These are phyloP conservation scores for Acephala macrosclerotiorum DNA, from an alignment of 2,329 filamentous ascomycete species.

Conservation along the genomic window DNA sequence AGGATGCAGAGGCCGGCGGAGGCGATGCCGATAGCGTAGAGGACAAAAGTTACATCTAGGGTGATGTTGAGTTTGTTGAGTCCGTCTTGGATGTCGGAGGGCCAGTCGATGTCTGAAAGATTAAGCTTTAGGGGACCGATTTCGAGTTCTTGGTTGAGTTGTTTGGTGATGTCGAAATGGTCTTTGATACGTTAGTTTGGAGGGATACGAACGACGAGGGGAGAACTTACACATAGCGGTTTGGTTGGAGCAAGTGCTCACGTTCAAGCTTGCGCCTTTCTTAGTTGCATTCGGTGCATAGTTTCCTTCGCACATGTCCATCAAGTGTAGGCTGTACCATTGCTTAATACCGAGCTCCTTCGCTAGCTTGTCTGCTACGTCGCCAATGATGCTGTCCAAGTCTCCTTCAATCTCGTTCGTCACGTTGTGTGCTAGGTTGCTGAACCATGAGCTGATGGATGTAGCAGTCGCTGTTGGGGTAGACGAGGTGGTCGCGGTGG, in stretches of 20 bases:
- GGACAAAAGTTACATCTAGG: slow-evolving; percentile 60
- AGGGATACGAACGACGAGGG: background rate
- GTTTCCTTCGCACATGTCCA: slow-evolving; percentile 63
- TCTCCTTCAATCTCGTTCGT: slow-evolving; percentile 46
- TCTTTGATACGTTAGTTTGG: slow-evolving; percentile 30
- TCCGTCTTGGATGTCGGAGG: slow-evolving; percentile 59
- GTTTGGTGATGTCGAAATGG: slow-evolving; percentile 61
- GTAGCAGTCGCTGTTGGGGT: slow-evolving; percentile 39
- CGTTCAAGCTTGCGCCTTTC: slow-evolving; percentile 54
- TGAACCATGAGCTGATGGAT: slow-evolving; percentile 43
- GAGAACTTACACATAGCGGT: slow-evolving; percentile 55
- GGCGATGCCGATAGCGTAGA: slow-evolving; percentile 65
- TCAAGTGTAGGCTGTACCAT: slow-evolving; percentile 67
- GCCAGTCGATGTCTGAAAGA: slow-evolving; percentile 62
- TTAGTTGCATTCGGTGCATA: slow-evolving; percentile 45
- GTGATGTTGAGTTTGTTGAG: slow-evolving; percentile 58
- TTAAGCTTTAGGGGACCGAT: slow-evolving; percentile 50
- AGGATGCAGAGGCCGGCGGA: slow-evolving; percentile 59
- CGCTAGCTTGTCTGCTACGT: slow-evolving; percentile 49
- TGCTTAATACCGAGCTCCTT: slow-evolving; percentile 60
- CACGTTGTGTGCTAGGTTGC: slow-evolving; percentile 47
- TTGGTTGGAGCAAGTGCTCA: slow-evolving; percentile 60
- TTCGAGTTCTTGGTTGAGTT: slow-evolving; percentile 56
- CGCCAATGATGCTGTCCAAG: slow-evolving; percentile 47
- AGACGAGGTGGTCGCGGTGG: slow-evolving; percentile 43